Evolutionary conservation across 441 rosid species (phyloP).

Genomic region (Lepidium campestre): DNA sequence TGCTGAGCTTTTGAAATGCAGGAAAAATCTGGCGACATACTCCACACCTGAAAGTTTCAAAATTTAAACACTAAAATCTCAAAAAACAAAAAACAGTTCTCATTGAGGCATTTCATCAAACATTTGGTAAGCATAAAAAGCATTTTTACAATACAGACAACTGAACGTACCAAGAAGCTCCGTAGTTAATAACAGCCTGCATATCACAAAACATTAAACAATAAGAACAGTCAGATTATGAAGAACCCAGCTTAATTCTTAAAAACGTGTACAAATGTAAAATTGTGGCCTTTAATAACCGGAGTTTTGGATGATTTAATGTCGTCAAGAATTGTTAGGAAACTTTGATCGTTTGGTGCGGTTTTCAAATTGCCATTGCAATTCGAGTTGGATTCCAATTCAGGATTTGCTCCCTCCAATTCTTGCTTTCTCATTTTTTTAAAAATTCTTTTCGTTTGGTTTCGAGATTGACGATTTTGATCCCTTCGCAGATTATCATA

Average conservation of each 20-base stretch:
- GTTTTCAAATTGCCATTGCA: conserved; percentile 4
- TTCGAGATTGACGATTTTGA: background rate
- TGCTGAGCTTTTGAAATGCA: conserved; percentile 66
- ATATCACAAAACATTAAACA: background rate
- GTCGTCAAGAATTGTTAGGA: conserved; percentile 15
- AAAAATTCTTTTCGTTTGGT: background rate
- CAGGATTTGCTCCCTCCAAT: background rate
- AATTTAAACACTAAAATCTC: background rate
- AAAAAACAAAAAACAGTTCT: background rate
- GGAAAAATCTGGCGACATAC: conserved; percentile 85
- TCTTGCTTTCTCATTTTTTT: conserved; percentile 7
- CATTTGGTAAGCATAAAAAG: conserved; percentile 32
- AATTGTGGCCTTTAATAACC: background rate
- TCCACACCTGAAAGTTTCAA: conserved; percentile 56
- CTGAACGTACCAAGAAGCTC: conserved; percentile 64
- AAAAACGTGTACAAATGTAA: background rate
- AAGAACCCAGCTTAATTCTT: background rate
- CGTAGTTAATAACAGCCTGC: conserved; percentile 77
- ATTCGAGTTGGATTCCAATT: background rate
- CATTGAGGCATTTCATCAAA: conserved; percentile 39
- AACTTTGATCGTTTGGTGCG: conserved; percentile 17
- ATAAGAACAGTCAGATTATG: background rate
- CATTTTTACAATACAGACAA: background rate
- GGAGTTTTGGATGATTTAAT: conserved; percentile 25
- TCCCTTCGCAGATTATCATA: background rate